Evolutionary conservation across 306 rosid genomes (phyloP).

Genomic region (Inga leiocalycina): DNA sequence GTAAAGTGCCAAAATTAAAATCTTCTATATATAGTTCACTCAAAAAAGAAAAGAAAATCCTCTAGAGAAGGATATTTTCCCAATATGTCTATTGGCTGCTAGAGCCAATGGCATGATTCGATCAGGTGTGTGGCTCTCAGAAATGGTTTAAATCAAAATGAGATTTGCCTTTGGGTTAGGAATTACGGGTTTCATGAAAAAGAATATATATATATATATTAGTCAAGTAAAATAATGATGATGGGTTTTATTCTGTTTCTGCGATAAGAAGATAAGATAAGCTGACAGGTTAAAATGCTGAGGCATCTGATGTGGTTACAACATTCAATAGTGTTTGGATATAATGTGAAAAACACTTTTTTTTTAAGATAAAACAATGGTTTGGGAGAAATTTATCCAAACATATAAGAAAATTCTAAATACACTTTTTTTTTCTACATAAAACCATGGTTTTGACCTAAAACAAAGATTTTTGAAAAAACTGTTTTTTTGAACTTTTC

Average conservation of each 20-base stretch:
- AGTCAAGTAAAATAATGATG: not conserved
- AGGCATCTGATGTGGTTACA: not conserved
- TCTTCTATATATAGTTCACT: not conserved
- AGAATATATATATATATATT: not conserved
- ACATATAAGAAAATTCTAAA: too few species aligned
- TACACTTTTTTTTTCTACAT: too few species aligned
- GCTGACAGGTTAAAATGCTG: not conserved
- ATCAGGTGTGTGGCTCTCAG: not conserved
- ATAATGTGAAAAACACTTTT: too few species aligned
- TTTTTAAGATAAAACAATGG: too few species aligned
- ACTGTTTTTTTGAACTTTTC: too few species aligned
- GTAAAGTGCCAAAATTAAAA: not conserved
- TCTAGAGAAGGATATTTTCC: not conserved
- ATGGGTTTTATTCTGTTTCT: not conserved
- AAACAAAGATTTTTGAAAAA: too few species aligned
- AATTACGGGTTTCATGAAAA: not conserved
- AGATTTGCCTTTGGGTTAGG: not conserved
- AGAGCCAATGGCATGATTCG: not conserved
- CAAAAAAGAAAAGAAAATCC: too few species aligned
- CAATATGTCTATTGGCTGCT: not conserved
- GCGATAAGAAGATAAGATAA: not conserved
- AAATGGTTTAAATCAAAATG: too few species aligned
- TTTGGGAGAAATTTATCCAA: too few species aligned
- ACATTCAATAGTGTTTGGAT: too few species aligned
- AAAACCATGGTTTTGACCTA: too few species aligned